Evolutionary conservation across 2,329 filamentous ascomycete species (phyloP), one percentile per base, ranked within the genome.

Genomic region (Monosporascus ibericus): DNA sequence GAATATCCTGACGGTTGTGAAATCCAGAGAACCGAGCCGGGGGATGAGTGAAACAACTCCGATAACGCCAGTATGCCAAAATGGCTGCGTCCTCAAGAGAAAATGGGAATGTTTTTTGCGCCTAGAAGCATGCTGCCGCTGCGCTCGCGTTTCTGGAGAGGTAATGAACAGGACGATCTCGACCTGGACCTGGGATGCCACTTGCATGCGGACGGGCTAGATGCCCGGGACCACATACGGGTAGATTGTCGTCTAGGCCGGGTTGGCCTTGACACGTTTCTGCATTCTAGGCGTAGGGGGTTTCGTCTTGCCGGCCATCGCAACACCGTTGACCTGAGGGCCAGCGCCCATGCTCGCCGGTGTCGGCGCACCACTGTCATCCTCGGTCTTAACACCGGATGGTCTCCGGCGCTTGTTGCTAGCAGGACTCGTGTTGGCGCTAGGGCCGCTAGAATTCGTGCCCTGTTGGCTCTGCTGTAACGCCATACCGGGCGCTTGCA

Each of bases 391-490:
- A 20, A 84, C 78, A 4, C 75, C 75, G 0, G 80, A 83, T 1
- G 79, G 77, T 30, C 81, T 73, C 60, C 81, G 70, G 50, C 80
- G 72, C 68, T 84, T 84, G 58, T 82, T 82, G 36, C 78, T 80
- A 24, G 79, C 76, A 39, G 82, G 82, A 34, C 81, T 84, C 5
- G 84, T 87, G 68, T 86, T 87, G 52, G 84, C 82, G 63, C 82
- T 86, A 6, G 82, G 82, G 2, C 82, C 84, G 64, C 80, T 83
- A 9, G 83, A 86, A 65, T 73, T 82, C 34, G 83, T 85, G 39
- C 84, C 84, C 64, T 87, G 84, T 65, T 86, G 84, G 64, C 83
- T 86, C 57, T 82, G 80, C 65, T 87, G 83, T 55, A 83, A 72
- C 65, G 84, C 81, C 84, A 87, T 87, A 56, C 75, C 75, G 22